Evolutionary conservation across 2,329 filamentous ascomycete genomes (phyloP), one percentile per base, ranked within the genome.

Genomic region (Onygenales sp.): DNA sequence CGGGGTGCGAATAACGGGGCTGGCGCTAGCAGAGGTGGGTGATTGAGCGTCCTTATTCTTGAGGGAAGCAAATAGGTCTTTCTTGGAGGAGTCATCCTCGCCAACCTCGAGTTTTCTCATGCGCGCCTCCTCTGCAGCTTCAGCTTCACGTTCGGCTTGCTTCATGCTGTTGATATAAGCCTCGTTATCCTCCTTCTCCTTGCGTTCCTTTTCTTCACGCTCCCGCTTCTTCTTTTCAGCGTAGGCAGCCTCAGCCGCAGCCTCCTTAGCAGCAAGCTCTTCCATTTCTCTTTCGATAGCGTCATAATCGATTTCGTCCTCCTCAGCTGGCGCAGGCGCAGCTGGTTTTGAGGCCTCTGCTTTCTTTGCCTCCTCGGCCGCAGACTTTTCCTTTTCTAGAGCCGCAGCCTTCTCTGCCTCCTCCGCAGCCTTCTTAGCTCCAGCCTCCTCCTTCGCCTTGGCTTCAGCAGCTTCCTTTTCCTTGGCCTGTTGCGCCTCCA

Each of bases 141-240:
- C 74, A 9, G 74, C 74, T 60, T 76, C 74, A 27, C 64, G 66
- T 60, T 77, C 74, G 37, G 72, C 69, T 57, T 71, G 66, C 63
- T 75, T 76, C 72, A 76, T 74, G 58, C 71, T 75, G 52, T 67
- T 67, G 52, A 75, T 70, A 32, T 70, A 74, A 49, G 67, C 63
- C 39, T 72, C 72, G 11, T 58, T 67, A 40, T 74, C 73, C 52
- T 76, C 73, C 47, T 70, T 69, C 56, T 74, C 71, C 59, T 74
- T 74, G 56, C 71, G 70, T 31, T 65, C 72, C 37, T 65, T 63
- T 57, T 71, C 73, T 56, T 74, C 74, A 69, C 88, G 88, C 66
- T 89, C 84, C n/a, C 83, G 85, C 63, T 87, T 81, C 70, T 90
- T 91, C 70, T 87, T 86, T 66, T 87, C 84, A 66, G 88, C 64